Conservation (phyloP, 306 rosid species). For the Ceratonia siliqua region DNA sequence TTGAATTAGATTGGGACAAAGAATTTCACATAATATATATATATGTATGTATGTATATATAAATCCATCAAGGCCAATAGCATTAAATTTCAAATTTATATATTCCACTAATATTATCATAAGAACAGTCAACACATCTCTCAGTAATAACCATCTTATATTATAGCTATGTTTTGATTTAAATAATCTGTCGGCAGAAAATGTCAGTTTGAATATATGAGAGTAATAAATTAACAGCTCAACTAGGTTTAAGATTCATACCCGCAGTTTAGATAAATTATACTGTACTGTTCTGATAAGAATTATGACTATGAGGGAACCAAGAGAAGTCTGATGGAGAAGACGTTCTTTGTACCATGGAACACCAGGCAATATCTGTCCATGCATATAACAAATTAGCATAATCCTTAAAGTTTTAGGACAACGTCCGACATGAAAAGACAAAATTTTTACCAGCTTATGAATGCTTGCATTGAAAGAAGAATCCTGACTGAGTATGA, state of each 20-base stretch:
- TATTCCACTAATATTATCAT: slow-evolving; percentile 5
- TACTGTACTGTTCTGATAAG: slow-evolving; percentile 97
- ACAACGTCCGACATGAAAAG: slow-evolving; percentile 19
- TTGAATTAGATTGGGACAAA: neutral
- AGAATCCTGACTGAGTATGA: slow-evolving; percentile 97
- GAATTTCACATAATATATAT: slow-evolving; percentile 2
- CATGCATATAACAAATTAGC: slow-evolving; percentile 36
- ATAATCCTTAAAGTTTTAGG: slow-evolving; percentile 30
- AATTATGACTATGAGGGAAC: slow-evolving; percentile 90
- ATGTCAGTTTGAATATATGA: slow-evolving; percentile 15
- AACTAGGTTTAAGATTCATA: slow-evolving; percentile 43
- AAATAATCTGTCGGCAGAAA: slow-evolving; percentile 33
- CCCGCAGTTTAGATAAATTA: slow-evolving; percentile 95
- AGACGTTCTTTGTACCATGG: slow-evolving; percentile 99
- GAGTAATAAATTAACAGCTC: slow-evolving; percentile 17
- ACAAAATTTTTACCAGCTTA: slow-evolving; percentile 70
- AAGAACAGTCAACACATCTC: slow-evolving; percentile 11
- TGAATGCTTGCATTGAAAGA: slow-evolving; percentile 97
- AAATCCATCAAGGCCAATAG: slow-evolving; percentile 20
- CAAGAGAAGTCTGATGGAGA: slow-evolving; percentile 95
- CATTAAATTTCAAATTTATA: slow-evolving; percentile 22
- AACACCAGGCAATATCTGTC: slow-evolving; percentile 80
- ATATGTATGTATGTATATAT: no score
- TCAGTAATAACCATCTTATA: slow-evolving; percentile 19
- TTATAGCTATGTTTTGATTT: slow-evolving; percentile 17